These are phyloP conservation scores for Fusarium sarcochroum DNA, from an alignment of 2,329 filamentous ascomycete genomes.

Conservation along the genomic window DNA sequence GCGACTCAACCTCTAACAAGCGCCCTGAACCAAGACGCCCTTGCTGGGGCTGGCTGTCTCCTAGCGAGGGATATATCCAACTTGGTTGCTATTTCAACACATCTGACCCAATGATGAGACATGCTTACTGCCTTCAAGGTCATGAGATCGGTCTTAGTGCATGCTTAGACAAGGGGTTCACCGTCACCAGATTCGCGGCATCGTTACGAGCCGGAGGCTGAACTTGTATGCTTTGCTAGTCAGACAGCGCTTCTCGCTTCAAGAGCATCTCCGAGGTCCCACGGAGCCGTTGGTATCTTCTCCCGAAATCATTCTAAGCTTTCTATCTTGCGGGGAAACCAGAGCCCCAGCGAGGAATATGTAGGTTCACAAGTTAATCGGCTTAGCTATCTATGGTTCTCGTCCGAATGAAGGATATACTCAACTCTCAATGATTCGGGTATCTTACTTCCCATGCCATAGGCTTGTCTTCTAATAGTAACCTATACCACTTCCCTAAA, in stretches of 20 bases:
- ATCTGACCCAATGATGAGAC: conserved; percentile 19
- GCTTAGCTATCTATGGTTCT: no score
- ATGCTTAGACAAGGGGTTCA: conserved; percentile 19
- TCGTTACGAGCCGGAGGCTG: neutral
- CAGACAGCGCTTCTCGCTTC: neutral
- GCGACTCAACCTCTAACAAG: conserved; percentile 25
- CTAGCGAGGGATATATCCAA: conserved; percentile 32
- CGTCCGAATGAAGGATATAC: no score
- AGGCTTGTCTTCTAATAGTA: no score
- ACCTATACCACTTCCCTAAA: no score
- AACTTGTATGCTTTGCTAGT: neutral
- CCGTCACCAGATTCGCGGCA: conserved; percentile 17
- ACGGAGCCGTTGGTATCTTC: neutral
- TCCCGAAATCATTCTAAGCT: no score
- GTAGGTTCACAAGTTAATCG: no score
- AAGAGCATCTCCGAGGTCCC: neutral
- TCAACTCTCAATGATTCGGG: no score
- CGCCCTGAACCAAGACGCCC: conserved; percentile 15
- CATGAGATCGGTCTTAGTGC: conserved; percentile 35
- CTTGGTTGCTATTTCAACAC: neutral
- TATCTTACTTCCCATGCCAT: no score
- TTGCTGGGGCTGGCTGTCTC: conserved; percentile 2
- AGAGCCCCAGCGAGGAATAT: no score
- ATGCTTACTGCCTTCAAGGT: conserved; percentile 16
- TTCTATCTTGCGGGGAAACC: no score